Percentiles rank a stretch among this genome's conserved stretches.
These are phyloP conservation scores for Byssothecium circinans DNA, from an alignment of 2,329 filamentous ascomycete species.

Conservation along the genomic window DNA sequence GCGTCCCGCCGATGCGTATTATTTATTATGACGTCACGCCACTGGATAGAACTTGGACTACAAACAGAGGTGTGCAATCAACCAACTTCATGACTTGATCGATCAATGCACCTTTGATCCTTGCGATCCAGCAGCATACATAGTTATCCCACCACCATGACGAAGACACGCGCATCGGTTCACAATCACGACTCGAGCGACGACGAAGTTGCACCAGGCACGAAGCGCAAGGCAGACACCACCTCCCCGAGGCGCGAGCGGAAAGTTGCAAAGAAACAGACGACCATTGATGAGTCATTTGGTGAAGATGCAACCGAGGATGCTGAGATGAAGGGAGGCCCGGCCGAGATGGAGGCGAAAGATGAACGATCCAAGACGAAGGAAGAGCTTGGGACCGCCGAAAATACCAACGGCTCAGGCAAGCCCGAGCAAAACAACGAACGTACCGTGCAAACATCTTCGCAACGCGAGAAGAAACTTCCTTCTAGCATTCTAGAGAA, in stretches of 20 bases:
- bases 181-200: slow-evolving; percentile 27
- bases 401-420: background rate
- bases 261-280: slow-evolving; percentile 51
- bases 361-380: slow-evolving; percentile 30
- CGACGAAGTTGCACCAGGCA: slow-evolving; percentile 37
- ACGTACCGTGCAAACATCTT: slow-evolving; percentile 51
- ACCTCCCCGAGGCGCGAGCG: slow-evolving; percentile 48
- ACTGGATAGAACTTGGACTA: background rate
- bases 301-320: slow-evolving; percentile 27
- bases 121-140: background rate
- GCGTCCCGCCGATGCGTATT: too few species aligned
- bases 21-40: background rate
- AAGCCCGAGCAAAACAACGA: slow-evolving; percentile 25
- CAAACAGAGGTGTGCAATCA: too few species aligned
- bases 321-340: background rate
- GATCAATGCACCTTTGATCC: background rate
- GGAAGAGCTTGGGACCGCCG: background rate
- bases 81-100: background rate
- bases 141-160: slow-evolving; percentile 18
- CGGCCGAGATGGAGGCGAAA: slow-evolving; percentile 10
- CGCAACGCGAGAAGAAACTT: slow-evolving; percentile 53
- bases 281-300: slow-evolving; percentile 57
- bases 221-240: slow-evolving; percentile 46
- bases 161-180: slow-evolving; percentile 31
- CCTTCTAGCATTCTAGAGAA: slow-evolving; percentile 76